A percentile compares a stretch with the other conserved stretches of the same genome.
Conservation (phyloP, 2,329 filamentous ascomycete species). For the Aureobasidium pullulans region DNA sequence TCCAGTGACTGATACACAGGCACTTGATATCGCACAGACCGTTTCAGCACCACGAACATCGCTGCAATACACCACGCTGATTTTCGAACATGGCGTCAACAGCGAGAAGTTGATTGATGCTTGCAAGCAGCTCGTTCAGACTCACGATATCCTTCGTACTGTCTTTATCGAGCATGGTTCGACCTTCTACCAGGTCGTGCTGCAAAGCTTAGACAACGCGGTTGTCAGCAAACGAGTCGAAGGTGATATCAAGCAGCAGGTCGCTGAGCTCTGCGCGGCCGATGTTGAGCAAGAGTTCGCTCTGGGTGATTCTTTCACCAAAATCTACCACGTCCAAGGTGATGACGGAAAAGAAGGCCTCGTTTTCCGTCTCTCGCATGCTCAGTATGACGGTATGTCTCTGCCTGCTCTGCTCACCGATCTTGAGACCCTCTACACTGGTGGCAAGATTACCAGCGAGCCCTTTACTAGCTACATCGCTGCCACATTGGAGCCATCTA, state of each 20-base stretch:
- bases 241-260: slow-evolving; percentile 13
- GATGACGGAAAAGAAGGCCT: slow-evolving; percentile 24
- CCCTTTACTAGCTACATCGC: slow-evolving; percentile 10
- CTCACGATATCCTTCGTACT: slow-evolving; percentile 44
- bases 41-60: slow-evolving; percentile 53
- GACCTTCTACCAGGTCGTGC: slow-evolving; percentile 37
- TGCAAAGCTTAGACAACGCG: slow-evolving; percentile 31
- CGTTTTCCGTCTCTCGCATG: slow-evolving; percentile 27
- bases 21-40: slow-evolving; percentile 45
- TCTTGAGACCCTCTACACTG: slow-evolving; percentile 38
- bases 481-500: background rate
- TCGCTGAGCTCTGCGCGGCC: slow-evolving; percentile 11
- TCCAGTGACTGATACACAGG: slow-evolving; percentile 21
- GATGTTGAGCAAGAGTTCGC: slow-evolving; percentile 13
- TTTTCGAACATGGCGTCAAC: slow-evolving; percentile 48
- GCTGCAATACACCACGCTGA: slow-evolving; percentile 57
- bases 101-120: slow-evolving; percentile 40
- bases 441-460: background rate
- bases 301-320: slow-evolving; percentile 17
- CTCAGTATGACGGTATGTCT: slow-evolving; percentile 41
- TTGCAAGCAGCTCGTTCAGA: slow-evolving; percentile 50
- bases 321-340: slow-evolving; percentile 19
- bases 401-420: slow-evolving; percentile 48
- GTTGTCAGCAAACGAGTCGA: slow-evolving; percentile 17
- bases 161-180: slow-evolving; percentile 41